Evolutionary conservation across 192 early-diverging fungal genomes (phyloP).

Genomic region (Backusella circina): DNA sequence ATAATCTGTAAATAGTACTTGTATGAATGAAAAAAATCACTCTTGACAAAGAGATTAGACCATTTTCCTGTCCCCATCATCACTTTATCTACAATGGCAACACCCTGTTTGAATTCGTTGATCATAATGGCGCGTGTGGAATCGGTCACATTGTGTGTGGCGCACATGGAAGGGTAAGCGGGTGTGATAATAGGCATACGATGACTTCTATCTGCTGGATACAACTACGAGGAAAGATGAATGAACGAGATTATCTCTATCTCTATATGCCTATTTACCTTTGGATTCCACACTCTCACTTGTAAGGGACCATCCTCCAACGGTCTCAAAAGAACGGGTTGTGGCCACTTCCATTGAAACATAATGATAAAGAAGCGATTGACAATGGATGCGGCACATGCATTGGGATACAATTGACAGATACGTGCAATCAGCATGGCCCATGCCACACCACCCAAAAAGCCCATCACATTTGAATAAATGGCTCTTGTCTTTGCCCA

Average conservation of each 20-base stretch:
- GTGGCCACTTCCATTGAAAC: conserved; percentile 91
- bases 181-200: conserved; percentile 99
- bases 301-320: conserved; percentile 86
- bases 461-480: conserved; percentile 97
- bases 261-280: too few species aligned
- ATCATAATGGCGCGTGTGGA: conserved; percentile 84
- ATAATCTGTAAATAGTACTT: conserved; percentile 88
- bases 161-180: conserved; percentile 97
- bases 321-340: conserved; percentile 82
- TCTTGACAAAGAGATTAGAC: conserved; percentile 83
- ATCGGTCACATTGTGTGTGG: conserved; percentile 93
- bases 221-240: too few species aligned
- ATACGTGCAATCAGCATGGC: conserved; percentile 94
- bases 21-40: conserved; percentile 86
- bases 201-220: conserved; percentile 76
- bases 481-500: conserved; percentile 94
- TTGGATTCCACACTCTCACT: conserved; percentile 95
- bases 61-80: conserved; percentile 73
- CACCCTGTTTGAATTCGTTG: conserved; percentile 80
- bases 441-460: conserved; percentile 98
- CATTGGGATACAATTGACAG: conserved; percentile 96
- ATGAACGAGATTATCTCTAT: too few species aligned
- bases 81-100: conserved; percentile 71
- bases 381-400: conserved; percentile 83
- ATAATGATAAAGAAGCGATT: conserved; percentile 87